Conservation (phyloP, 768 basidiomycete species). For the Tylopilus sp. region DNA sequence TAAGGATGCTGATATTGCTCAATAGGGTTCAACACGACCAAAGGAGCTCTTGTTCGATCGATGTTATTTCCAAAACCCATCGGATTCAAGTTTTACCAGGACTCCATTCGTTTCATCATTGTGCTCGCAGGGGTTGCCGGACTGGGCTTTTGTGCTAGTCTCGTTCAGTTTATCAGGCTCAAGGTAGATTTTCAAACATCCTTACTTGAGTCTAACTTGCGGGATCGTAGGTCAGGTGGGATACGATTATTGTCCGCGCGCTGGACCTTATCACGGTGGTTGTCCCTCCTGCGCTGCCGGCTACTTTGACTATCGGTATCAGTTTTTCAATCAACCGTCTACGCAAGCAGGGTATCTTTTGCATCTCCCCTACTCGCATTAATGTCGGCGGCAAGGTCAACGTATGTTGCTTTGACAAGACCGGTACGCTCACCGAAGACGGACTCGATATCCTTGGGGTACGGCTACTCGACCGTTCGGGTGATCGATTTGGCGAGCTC, state of each 20-base stretch:
- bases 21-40: conserved; percentile 93
- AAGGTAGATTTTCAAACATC: conserved; percentile 49
- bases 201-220: conserved; percentile 3
- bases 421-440: conserved; percentile 97
- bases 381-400: conserved; percentile 96
- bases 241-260: conserved; percentile 87
- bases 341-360: conserved; percentile 85
- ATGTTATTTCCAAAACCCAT: conserved; percentile 99
- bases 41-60: conserved; percentile 91
- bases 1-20: conserved; percentile 7
- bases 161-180: conserved; percentile 86
- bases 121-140: conserved; percentile 91
- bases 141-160: conserved; percentile 87
- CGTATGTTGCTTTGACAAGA: conserved; percentile 98
- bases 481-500: conserved; percentile 84
- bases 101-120: conserved; percentile 85
- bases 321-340: conserved; percentile 91
- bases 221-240: conserved; percentile 68
- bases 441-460: conserved; percentile 96
- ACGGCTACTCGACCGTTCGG: conserved; percentile 74
- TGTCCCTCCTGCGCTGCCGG: conserved; percentile 95
- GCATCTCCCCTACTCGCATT: conserved; percentile 93
- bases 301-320: conserved; percentile 95
- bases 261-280: conserved; percentile 96
- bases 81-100: conserved; percentile 97